Base-by-base conservation (phyloP, 2,329 filamentous ascomycete genomes). In the Diaporthe sp. region DNA sequence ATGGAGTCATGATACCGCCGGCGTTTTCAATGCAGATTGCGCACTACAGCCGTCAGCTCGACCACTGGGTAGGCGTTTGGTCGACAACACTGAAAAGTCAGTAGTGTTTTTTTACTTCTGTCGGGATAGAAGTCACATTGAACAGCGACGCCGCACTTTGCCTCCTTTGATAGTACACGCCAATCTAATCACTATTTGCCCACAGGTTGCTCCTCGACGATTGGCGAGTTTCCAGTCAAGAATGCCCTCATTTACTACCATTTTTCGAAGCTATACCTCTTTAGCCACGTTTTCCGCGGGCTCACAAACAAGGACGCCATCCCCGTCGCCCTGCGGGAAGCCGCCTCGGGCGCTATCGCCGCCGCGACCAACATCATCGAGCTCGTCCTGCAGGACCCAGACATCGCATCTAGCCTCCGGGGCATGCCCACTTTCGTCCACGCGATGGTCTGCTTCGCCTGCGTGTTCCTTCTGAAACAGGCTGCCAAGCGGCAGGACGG, bases 361-460 rank as follows among this genome's bases (percentile, higher is more conserved):
- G 82, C 84, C 0, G 84, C 84, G 8, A 82, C 79, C 0, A 79
- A 80, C n/a, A 84, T 84, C 51, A 79, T 85, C 69, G 81, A 83
- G 37, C 78, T 84, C 72, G 77, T 85, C 1, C 74, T 84, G 4
- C 79, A 77, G 4, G 83, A 85, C 51, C 75, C 77, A 12, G 81
- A 83, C 44, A 81, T 85, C 19, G 78, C 80, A 7, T 78, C 79
- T 30, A 78, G 80, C 0, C 80, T 78, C 1, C 51, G 35, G 81
- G 85, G 87, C 1, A 86, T 89, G 79, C 87, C 87, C 2, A 85
- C 86, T 4, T 89, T 88, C 66, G 83, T 88, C 56, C 85, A 87
- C 73, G 86, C 85, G 58, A 89, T 89, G 87, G 88, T 86, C 0
- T 86, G 85, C 0, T 89, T 89, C 73, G 86, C 87, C 1, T 88